These are phyloP conservation scores for Telfairia occidentalis DNA, from an alignment of 331 rosid genomes.

Conservation along the genomic window DNA sequence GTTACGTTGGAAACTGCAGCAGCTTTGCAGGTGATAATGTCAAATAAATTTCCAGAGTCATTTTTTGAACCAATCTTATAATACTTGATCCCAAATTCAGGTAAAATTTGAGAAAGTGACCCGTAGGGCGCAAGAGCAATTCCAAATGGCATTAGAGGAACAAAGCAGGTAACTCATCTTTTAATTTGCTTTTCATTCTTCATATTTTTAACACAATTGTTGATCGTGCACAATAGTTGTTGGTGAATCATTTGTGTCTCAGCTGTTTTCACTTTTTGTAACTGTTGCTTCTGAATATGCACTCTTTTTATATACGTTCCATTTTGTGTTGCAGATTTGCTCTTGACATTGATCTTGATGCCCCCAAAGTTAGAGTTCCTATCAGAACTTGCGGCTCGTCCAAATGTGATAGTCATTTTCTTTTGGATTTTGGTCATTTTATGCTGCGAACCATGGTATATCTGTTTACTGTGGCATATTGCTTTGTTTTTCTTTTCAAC, in stretches of 20 bases:
- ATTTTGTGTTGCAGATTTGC: conserved; percentile 66
- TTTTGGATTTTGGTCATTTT: conserved; percentile 96
- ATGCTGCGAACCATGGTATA: conserved; percentile 71
- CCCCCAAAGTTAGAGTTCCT: conserved; percentile 96
- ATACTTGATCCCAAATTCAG: conserved; percentile 32
- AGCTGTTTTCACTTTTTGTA: neutral
- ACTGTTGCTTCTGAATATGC: neutral
- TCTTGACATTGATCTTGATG: conserved; percentile 88
- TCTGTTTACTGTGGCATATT: conserved; percentile 8
- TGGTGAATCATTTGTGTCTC: neutral
- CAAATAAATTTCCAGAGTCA: neutral
- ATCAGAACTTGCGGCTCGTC: conserved; percentile 51
- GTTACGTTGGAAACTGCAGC: conserved; percentile 86
- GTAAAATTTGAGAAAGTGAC: conserved; percentile 81
- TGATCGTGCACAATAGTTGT: neutral
- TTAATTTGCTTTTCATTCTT: neutral
- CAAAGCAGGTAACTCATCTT: conserved; percentile 55
- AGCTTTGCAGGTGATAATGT: conserved; percentile 77
- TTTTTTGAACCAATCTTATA: conserved; percentile 16
- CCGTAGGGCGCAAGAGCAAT: conserved; percentile 94
- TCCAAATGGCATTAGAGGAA: conserved; percentile 86
- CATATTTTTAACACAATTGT: neutral
- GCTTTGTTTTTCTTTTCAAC: conserved; percentile 17
- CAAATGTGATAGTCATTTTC: conserved; percentile 69
- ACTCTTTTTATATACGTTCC: neutral